Evolutionary conservation across 441 rosid species (phyloP).

Genomic region (Gossypium gossypioides): DNA sequence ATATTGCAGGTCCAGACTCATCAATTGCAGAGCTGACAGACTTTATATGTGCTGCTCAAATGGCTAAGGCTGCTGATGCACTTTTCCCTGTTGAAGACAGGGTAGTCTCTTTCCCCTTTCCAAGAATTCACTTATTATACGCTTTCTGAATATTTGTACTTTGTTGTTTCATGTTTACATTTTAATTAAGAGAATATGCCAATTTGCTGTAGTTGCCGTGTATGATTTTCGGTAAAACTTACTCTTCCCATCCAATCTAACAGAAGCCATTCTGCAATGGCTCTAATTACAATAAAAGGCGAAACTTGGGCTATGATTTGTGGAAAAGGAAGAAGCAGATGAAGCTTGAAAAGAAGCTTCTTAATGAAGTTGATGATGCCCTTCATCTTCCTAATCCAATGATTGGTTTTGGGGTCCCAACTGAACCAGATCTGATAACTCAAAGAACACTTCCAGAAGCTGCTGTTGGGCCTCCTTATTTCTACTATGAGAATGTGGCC

Average conservation of each 20-base stretch:
- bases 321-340: constrained; percentile 23
- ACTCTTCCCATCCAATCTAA: neutral
- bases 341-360: constrained; percentile 21
- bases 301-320: constrained; percentile 13
- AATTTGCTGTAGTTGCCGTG: neutral
- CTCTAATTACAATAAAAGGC: constrained; percentile 43
- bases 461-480: constrained; percentile 65
- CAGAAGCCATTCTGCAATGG: constrained; percentile 30
- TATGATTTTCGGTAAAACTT: neutral
- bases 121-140: neutral
- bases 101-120: constrained; percentile 26
- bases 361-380: constrained; percentile 34
- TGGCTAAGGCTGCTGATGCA: constrained; percentile 50
- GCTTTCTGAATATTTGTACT: neutral
- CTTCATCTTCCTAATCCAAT: constrained; percentile 71
- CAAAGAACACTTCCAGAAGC: constrained; percentile 44
- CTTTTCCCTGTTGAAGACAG: constrained; percentile 39
- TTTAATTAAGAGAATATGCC: neutral
- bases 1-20: constrained; percentile 53
- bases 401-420: constrained; percentile 81
- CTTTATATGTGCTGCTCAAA: constrained; percentile 71
- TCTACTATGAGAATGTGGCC: constrained; percentile 83
- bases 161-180: neutral
- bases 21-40: constrained; percentile 53
- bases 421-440: constrained; percentile 22